Base-by-base conservation (phyloP, 2,329 filamentous ascomycete genomes). In the Monosporascus sp. region DNA sequence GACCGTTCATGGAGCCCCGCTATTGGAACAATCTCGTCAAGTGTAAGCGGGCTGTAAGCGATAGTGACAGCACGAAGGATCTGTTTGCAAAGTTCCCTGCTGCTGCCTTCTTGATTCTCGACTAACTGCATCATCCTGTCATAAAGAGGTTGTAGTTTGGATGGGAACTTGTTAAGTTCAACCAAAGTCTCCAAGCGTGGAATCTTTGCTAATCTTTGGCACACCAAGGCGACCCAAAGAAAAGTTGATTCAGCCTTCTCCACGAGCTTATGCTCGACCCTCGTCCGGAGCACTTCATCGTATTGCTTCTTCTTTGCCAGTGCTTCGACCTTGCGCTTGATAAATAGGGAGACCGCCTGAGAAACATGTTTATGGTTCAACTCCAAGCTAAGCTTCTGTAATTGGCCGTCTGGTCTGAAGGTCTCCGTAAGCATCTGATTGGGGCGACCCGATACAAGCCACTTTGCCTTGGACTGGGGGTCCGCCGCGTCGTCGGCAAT, bases 201-300 rank as follows among this genome's bases (percentile, higher is more conserved):
- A 5, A 59, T 50, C 1, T 63, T 51, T 27, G 44, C 51, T 6
- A 74, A 67, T 8, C 63, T 54, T 58, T 71, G 53, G 53, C 63
- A 72, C 8, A 74, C 71, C 44, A 75, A 65, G 20, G 73, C 68
- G 20, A 74, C 73, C 74, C 72, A 77, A 37, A 78, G 70, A 50
- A 76, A 76, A 1, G 73, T 77, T n/a, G 60, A 67, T 27, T 70
- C 55, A 11, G 72, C 68, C 20, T 75, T 70, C 0, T 37, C 8
- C 2, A 27, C 8, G 8, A 27, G 5, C 27, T 3, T 27, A 2
- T 27, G 2, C 2, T 27, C 3, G 1, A 27, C 9, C 9, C 0
- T 27, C 8, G 1, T 27, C 8, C 8, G 22, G 19, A 17, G 24
- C 20, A 55, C 14, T 2, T 9, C 38, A 45, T 20, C n/a, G 17